Percentiles rank a stretch among this genome's conserved stretches.
phyloP scores from a whole-genome alignment of 805 yeast genomes.

The Candida oleophila region DNA sequence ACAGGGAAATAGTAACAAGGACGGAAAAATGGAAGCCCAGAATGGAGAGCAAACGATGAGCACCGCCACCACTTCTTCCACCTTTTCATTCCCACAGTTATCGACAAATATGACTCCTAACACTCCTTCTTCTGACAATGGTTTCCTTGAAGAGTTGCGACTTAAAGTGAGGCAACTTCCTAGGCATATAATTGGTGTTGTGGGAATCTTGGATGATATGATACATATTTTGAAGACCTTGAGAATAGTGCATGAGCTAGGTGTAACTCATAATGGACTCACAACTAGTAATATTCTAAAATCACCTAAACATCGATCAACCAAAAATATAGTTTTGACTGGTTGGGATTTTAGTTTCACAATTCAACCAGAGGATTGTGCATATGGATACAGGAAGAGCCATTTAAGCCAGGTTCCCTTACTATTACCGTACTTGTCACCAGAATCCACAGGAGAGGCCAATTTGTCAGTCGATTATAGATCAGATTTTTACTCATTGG shows the following conservation, averaged over 20 bases:
- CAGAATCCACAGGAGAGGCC: slow-evolving; percentile 45
- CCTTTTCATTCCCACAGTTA: neutral
- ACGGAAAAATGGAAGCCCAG: too few species aligned
- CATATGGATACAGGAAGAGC: slow-evolving; percentile 41
- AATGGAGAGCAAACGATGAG: too few species aligned
- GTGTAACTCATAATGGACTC: slow-evolving; percentile 49
- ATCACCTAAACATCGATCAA: slow-evolving; percentile 19
- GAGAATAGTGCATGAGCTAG: slow-evolving; percentile 34
- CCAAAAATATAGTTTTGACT: slow-evolving; percentile 31
- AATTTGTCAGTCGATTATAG: slow-evolving; percentile 42
- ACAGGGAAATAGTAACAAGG: too few species aligned
- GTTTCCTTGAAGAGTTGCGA: slow-evolving; percentile 13
- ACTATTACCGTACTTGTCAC: slow-evolving; percentile 48
- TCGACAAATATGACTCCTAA: neutral
- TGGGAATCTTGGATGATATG: slow-evolving; percentile 23
- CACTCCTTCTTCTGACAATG: neutral
- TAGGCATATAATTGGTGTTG: slow-evolving; percentile 14
- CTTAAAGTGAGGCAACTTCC: slow-evolving; percentile 16
- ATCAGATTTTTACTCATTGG: slow-evolving; percentile 49
- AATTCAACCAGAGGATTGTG: slow-evolving; percentile 38
- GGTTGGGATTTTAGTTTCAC: slow-evolving; percentile 52
- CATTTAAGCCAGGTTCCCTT: slow-evolving; percentile 37
- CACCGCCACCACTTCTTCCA: too few species aligned
- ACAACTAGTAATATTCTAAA: slow-evolving; percentile 38
- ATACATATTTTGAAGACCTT: slow-evolving; percentile 21